Conservation (phyloP, 2,329 filamentous ascomycete genomes). For the Hymenoscyphus salicellus region DNA sequence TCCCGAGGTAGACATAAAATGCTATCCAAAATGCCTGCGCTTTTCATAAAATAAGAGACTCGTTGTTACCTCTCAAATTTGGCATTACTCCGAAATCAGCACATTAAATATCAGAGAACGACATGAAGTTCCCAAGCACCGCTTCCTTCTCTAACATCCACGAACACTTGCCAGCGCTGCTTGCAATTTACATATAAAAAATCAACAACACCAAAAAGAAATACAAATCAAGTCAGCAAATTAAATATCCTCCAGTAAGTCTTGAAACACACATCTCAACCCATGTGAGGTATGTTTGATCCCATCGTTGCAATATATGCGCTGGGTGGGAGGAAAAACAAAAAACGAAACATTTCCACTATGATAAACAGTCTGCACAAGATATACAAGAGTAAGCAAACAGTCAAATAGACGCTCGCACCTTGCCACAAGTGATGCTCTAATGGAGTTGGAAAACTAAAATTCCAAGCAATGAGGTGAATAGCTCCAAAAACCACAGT, state of each 20-base stretch:
- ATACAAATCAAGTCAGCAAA: not conserved
- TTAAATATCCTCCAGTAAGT: not conserved
- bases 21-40: too few relatives aligned
- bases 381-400: not conserved
- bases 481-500: slow-evolving; percentile 18
- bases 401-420: not conserved
- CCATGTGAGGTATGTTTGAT: not conserved
- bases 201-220: not conserved
- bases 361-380: not conserved
- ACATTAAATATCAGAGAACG: not conserved
- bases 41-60: too few relatives aligned
- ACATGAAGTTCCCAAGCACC: not conserved
- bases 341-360: not conserved
- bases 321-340: not conserved
- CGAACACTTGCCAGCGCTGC: not conserved
- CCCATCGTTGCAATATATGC: not conserved
- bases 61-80: too few relatives aligned
- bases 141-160: not conserved
- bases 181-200: not conserved
- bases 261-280: not conserved
- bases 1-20: too few relatives aligned
- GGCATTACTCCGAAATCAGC: too few relatives aligned
- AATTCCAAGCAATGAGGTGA: slow-evolving; percentile 23
- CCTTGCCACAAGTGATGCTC: slow-evolving; percentile 3
- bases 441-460: slow-evolving; percentile 16